These are phyloP conservation scores for Theileria luwenshuni DNA, from an alignment of 169 alveolate species.

Conservation along the genomic window DNA sequence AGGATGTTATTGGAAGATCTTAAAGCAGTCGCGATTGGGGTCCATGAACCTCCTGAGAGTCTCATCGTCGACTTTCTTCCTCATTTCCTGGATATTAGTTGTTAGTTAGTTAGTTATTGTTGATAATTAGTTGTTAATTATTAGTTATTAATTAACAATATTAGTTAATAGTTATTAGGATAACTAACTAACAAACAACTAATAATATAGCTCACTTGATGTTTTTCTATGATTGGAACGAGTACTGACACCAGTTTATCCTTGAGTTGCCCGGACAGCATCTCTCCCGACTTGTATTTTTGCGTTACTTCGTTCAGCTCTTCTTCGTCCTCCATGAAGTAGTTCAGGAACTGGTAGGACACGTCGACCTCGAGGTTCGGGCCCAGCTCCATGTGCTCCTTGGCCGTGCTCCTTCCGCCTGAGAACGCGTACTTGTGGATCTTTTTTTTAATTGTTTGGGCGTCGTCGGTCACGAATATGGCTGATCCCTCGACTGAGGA, in stretches of 20 bases:
- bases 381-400: conserved; percentile 92
- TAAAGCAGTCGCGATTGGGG: conserved; percentile 42
- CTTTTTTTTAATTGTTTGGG: conserved; percentile 91
- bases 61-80: conserved; percentile 54
- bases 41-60: conserved; percentile 53
- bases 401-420: conserved; percentile 94
- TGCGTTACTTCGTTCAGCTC: conserved; percentile 91
- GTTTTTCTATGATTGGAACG: conserved; percentile 80
- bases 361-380: conserved; percentile 96
- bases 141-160: too few species aligned
- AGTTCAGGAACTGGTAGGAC: conserved; percentile 93
- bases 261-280: conserved; percentile 96
- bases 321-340: conserved; percentile 91
- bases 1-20: too few species aligned
- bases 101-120: too few species aligned
- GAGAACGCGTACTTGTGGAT: conserved; percentile 95
- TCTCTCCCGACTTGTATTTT: conserved; percentile 92
- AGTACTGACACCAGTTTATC: conserved; percentile 84
- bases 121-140: too few species aligned
- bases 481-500: conserved; percentile 84
- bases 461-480: conserved; percentile 92
- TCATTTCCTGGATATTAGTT: conserved; percentile 18
- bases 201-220: conserved; percentile 79
- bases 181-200: too few species aligned
- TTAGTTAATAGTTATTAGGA: too few species aligned